phyloP scores from a whole-genome alignment of 2,329 filamentous ascomycete species.

The Verticillium tricorpus region DNA sequence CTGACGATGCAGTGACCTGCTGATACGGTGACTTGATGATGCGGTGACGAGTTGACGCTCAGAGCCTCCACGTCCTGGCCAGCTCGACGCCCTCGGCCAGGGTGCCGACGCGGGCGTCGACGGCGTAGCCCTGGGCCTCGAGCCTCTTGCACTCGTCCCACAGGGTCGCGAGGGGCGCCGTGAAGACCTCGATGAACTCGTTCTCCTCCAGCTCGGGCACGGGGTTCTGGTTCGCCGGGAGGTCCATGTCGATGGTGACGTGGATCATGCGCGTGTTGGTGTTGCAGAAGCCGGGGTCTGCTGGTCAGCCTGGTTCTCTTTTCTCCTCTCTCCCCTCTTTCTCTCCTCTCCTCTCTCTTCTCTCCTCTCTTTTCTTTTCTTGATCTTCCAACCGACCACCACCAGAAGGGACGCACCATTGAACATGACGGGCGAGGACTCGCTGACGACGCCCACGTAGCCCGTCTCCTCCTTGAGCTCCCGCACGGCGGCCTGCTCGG shows the following conservation, averaged over 20 bases:
- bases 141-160: slow-evolving; percentile 64
- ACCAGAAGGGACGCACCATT: slow-evolving; percentile 36
- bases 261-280: slow-evolving; percentile 68
- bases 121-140: slow-evolving; percentile 68
- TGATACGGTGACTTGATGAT: too few species aligned
- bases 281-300: slow-evolving; percentile 61
- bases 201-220: slow-evolving; percentile 70
- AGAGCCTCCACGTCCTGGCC: slow-evolving; percentile 52
- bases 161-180: slow-evolving; percentile 57
- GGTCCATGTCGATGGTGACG: slow-evolving; percentile 64
- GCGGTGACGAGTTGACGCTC: background rate
- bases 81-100: slow-evolving; percentile 75
- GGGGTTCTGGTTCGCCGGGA: slow-evolving; percentile 64
- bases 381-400: too few species aligned
- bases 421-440: slow-evolving; percentile 63
- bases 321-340: background rate
- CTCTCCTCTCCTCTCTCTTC: background rate
- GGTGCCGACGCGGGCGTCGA: slow-evolving; percentile 74
- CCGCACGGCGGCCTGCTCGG: slow-evolving; percentile 56
- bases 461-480: slow-evolving; percentile 66
- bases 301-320: background rate
- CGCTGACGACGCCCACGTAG: slow-evolving; percentile 50
- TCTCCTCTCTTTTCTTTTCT: background rate
- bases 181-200: slow-evolving; percentile 80
- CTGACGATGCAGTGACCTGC: too few species aligned